Evolutionary conservation across 2,329 filamentous ascomycete species (phyloP), one percentile per base, ranked within the genome.

Genomic region (Penicillium decumbens): DNA sequence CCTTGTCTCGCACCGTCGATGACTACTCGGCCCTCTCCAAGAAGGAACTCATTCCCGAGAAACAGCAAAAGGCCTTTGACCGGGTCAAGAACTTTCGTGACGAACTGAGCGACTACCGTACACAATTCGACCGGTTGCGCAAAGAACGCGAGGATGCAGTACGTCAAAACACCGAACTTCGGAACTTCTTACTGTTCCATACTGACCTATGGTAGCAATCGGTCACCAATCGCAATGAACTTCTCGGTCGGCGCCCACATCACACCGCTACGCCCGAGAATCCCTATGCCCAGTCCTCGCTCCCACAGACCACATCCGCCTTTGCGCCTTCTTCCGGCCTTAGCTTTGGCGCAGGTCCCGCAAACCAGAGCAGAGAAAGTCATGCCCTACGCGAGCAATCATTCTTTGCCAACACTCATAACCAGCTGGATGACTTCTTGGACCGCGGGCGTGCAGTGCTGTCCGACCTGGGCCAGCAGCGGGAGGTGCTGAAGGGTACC

Each of bases 401-500:
- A 53, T 97, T 98, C 76, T 88, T 96, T 62, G 72, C 81, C 18
- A 84, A 80, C 60, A 93, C 92, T 3, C 88, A 95, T 66, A 80
- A 80, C 15, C 89, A 93, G 45, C 78, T 98, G 1, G 93, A 98
- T 67, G 92, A 97, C 59, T 98, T 95, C 66, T 81, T 98, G 49
- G 91, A 95, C 41, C 79, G 92, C 2, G 93, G 93, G 0, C 84
- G 95, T 65, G 89, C 90, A 0, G 93, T 98, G 32, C 77, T 97
- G 25, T 87, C 88, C 6, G 91, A 97, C 71, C 72, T 98, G 48
- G 87, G 88, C 3, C 81, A 93, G 64, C 93, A 98, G 75, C 81
- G 89, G 47, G 92, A 97, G 68, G 91, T 96, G 75, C 78, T 98
- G 56, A 98, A 98, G 76, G 88, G 86, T 44, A 97, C 93, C 20